Conservation (phyloP, 306 rosid species). For the Quercus rubra region DNA sequence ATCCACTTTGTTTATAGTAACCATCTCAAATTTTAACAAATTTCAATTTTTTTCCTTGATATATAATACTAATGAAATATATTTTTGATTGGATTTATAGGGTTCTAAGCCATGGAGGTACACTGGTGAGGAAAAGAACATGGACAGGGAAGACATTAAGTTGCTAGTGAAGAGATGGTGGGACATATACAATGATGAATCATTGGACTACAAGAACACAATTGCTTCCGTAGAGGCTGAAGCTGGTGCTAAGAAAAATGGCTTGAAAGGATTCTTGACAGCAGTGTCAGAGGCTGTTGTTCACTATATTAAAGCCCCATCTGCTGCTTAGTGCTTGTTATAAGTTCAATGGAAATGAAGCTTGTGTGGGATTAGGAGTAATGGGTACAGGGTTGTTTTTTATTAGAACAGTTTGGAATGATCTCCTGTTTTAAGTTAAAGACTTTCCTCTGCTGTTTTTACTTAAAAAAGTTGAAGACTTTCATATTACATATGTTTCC, state of each 20-base stretch:
- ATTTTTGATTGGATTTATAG: not conserved
- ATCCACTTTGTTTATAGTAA: not conserved
- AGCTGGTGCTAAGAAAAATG: not conserved
- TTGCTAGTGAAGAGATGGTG: not conserved
- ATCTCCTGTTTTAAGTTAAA: not conserved
- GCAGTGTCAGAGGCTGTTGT: conserved; percentile 24
- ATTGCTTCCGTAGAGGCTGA: not conserved
- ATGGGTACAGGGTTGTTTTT: not conserved
- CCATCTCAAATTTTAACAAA: not conserved
- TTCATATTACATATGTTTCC: too few relatives aligned
- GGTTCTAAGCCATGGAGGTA: conserved; percentile 5
- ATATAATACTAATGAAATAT: not conserved
- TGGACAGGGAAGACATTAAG: conserved; percentile 1
- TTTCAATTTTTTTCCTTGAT: not conserved
- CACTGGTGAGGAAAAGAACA: not conserved
- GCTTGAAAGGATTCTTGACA: conserved; percentile 6
- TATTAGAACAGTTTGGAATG: not conserved
- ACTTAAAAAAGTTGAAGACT: not conserved
- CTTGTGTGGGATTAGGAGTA: not conserved
- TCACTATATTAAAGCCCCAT: conserved; percentile 30
- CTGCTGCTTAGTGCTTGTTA: conserved; percentile 42
- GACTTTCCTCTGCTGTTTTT: not conserved
- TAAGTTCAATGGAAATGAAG: not conserved
- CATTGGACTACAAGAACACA: not conserved
- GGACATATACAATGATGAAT: not conserved